Evolutionary conservation across 371 early-diverging fungal genomes (phyloP), one percentile per base, ranked within the genome.

Genomic region (Saksenaea vasiformis): DNA sequence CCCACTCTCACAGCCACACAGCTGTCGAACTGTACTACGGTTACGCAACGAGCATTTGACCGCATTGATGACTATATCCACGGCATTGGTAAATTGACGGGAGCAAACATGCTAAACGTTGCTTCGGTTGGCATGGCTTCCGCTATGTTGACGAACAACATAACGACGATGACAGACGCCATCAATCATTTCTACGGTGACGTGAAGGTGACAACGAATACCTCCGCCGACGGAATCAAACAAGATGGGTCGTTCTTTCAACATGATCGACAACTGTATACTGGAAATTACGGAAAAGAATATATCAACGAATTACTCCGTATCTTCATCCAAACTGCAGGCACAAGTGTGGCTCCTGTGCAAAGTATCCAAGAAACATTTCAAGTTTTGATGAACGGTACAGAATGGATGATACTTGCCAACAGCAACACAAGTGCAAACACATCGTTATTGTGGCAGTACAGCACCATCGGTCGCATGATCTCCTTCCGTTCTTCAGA

Each of bases 391-490:
- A 31, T 74, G 38, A 59, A 71, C 41, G 74, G 74, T 43, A 68
- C 74, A 0, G 68, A 74, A 43, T 74, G 74, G 74, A 68, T 70
- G 69, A 66, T 67, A 10, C 37, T 71, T 11, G 58, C 57, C 8
- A 64, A 64, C 9, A 15, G 47, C 7, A 15, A 38, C 7, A 59
- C 31, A 10, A 60, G 38, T 17, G 59, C 31, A 10, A 60, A 53
- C 11, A n/a, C 9, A 1, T 10, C 17, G 7, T 22, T 47, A 7
- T n/a, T 73, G 17, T 76, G 77, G 77, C 70, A 76, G 17, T 76
- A 76, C 51, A 72, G 71, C 54, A 54, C 41, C 5, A 68, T 76
- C 37, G 73, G 77, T 3, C 71, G 77, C n/a, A 76, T 76, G 77
- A 31, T 76, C 17, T 69, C 73, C 10, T 66, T 69, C 31, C 56